Base-by-base conservation (phyloP, 805 yeast species). In the Limtongia smithiae region DNA sequence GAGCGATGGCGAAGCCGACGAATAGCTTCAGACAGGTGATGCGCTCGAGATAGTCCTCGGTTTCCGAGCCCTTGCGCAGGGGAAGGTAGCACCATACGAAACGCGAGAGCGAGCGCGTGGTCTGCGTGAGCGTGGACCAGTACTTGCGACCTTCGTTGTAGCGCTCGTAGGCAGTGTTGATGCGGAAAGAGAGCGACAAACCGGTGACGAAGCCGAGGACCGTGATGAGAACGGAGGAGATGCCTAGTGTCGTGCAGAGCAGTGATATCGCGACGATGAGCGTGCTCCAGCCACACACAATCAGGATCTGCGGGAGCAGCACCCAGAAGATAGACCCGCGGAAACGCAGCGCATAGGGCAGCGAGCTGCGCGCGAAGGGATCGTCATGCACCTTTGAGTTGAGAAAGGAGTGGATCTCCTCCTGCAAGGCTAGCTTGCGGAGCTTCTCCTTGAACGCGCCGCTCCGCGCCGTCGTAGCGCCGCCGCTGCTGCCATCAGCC, bases 121-220 rank as follows among this genome's bases (percentile, higher is more conserved):
- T 47, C 41, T 32, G 18, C 4, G 50, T 44, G 8, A 54, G 39
- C 38, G 36, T 44, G 12, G 58, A 46, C 58, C 58, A 54, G 37
- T 48, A 52, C 37, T 41, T 44, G 7, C 58, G 40, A 17, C 58
- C 58, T 33, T 54, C 58, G 24, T 51, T 47, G 46, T 52, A 54
- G 18, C 58, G 37, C 22, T 54, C 58, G 34, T 54, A 54, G 8
- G 58, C 58, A 3, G 58, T 52, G 46, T 51, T 52, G 44, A 52
- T 39, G 5, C 58, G 37, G 28, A 54, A 51, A 8, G 58, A 54
- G 7, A 54, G 47, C 3, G 57, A 34, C 33, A 54, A 39, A 31
- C 54, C 48, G 24, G 57, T 52, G 24, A 54, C 57, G 42, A 54
- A 54, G 44, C 53, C 58, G 25, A 54, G 57, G 30, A 48, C 43